phyloP scores from a whole-genome alignment of 2,329 filamentous ascomycete species.

The Hirsutella rhossiliensis region DNA sequence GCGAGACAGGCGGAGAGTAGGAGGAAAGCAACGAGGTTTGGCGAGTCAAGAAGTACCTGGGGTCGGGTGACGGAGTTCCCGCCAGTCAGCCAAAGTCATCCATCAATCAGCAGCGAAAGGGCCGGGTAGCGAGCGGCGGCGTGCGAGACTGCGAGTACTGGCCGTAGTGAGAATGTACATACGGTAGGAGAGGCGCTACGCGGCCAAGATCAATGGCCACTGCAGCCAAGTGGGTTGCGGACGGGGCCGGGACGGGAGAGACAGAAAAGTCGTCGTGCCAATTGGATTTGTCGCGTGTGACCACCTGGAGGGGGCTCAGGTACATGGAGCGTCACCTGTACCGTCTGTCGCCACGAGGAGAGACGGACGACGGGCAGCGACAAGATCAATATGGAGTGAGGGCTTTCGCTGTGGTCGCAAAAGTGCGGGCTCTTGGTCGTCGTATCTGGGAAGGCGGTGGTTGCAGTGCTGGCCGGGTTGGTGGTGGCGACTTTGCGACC shows the following conservation, averaged over 20 bases:
- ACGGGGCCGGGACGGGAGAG: slow-evolving; percentile 1
- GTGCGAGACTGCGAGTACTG: neutral
- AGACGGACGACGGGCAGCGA: neutral
- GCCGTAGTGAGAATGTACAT: neutral
- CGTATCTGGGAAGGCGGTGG: too few relatives aligned
- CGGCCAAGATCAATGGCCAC: neutral
- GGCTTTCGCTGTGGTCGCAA: neutral
- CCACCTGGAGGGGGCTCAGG: neutral
- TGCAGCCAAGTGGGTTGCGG: neutral
- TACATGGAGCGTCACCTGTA: neutral
- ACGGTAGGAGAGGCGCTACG: neutral
- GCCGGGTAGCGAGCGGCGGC: neutral
- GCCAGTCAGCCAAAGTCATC: slow-evolving; percentile 5
- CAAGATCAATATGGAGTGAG: neutral
- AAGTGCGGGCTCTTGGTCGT: too few relatives aligned
- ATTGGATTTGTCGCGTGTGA: neutral
- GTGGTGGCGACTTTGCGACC: too few relatives aligned
- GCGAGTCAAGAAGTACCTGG: neutral
- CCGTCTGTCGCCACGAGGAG: neutral
- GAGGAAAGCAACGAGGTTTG: neutral
- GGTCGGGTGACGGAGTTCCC: neutral
- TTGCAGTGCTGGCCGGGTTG: too few relatives aligned
- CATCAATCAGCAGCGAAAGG: neutral
- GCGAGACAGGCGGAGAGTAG: slow-evolving; percentile 7
- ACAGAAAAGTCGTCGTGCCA: slow-evolving; percentile 2